These are phyloP conservation scores for Debaryomycetaceae sp. DNA, from an alignment of 1,139 yeast species.

Conservation along the genomic window DNA sequence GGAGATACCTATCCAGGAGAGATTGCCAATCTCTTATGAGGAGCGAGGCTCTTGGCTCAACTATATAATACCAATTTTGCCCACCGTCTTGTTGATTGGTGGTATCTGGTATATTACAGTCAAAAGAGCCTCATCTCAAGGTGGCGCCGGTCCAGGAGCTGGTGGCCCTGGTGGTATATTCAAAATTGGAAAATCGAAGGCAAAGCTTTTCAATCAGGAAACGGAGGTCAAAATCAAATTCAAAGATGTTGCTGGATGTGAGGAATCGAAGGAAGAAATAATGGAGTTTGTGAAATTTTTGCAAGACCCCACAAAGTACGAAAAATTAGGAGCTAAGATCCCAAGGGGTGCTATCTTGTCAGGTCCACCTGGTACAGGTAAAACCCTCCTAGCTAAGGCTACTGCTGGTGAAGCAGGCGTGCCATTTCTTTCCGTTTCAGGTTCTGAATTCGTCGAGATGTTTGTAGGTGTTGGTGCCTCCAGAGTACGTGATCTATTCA, in stretches of 20 bases:
- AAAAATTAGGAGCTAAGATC: constrained; percentile 89
- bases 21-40: constrained; percentile 62
- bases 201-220: constrained; percentile 88
- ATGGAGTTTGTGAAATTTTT: constrained; percentile 95
- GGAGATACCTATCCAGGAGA: constrained; percentile 54
- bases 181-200: constrained; percentile 82
- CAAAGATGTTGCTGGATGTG: constrained; percentile 95
- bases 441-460: constrained; percentile 99
- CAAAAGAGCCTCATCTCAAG: constrained; percentile 49
- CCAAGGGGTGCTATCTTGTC: constrained; percentile 97
- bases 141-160: constrained; percentile 42
- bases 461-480: constrained; percentile 99
- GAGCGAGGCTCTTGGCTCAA: constrained; percentile 59
- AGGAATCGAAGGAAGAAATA: constrained; percentile 96
- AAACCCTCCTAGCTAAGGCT: constrained; percentile 94
- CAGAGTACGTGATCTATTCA: constrained; percentile 90
- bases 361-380: constrained; percentile 99
- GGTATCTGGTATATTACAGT: constrained; percentile 69
- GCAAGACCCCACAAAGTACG: constrained; percentile 85
- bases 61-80: constrained; percentile 58
- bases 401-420: constrained; percentile 99
- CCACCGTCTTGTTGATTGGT: constrained; percentile 66
- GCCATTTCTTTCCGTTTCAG: constrained; percentile 91
- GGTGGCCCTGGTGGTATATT: constrained; percentile 58
- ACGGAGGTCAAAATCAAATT: constrained; percentile 85